Percentiles rank a stretch among this genome's conserved stretches.
phyloP scores from a whole-genome alignment of 345 rosid species.

The Salix koriyanagi region DNA sequence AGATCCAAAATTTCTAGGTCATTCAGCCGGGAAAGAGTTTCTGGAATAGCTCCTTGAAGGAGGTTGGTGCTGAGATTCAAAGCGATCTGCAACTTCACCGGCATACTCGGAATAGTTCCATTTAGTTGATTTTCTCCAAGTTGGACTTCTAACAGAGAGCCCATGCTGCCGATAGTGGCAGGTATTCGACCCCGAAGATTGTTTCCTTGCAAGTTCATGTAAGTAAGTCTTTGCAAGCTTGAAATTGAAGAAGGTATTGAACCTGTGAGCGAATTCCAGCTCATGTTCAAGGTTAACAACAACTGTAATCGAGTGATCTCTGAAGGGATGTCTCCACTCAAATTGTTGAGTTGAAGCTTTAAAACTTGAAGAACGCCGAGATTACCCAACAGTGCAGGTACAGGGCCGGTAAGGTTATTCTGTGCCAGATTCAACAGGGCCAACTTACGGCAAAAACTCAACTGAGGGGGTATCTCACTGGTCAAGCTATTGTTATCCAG shows the following conservation, averaged over 20 bases:
- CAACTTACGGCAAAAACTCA: conserved; percentile 42
- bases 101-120: conserved; percentile 61
- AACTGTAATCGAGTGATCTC: conserved; percentile 21
- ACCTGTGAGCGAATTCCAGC: conserved; percentile 60
- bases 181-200: conserved; percentile 59
- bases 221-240: conserved; percentile 30
- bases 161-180: conserved; percentile 24
- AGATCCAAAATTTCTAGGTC: conserved; percentile 74
- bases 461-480: conserved; percentile 39
- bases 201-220: conserved; percentile 53
- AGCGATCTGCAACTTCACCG: conserved; percentile 51
- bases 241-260: conserved; percentile 53
- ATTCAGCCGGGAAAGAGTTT: conserved; percentile 22
- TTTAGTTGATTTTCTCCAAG: conserved; percentile 57
- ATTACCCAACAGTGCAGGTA: conserved; percentile 42
- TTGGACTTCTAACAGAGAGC: conserved; percentile 53
- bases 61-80: conserved; percentile 70
- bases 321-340: conserved; percentile 51
- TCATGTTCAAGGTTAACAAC: conserved; percentile 41
- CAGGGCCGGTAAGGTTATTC: conserved; percentile 40
- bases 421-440: conserved; percentile 55
- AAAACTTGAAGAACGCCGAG: conserved; percentile 51
- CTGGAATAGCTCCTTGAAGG: conserved; percentile 51
- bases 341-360: conserved; percentile 47
- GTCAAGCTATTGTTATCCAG: conserved; percentile 57